Percentiles rank a stretch among this genome's conserved stretches.
Conservation (phyloP, 2,329 filamentous ascomycete genomes). For the Colletotrichum sp. region DNA sequence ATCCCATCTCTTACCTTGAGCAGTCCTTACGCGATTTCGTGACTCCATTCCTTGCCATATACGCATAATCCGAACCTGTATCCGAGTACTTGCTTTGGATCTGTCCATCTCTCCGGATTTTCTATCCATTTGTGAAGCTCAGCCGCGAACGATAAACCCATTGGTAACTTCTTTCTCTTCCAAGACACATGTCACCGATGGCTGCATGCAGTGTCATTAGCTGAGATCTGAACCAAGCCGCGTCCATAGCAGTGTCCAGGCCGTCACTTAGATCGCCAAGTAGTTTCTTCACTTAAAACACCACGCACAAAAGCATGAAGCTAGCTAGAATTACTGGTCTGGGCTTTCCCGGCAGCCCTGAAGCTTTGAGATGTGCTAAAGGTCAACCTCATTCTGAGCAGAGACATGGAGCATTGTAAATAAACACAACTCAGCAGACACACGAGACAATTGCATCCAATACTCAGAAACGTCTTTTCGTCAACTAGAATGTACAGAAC, state of each 20-base stretch:
- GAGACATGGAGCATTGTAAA: background rate
- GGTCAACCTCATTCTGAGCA: background rate
- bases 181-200: background rate
- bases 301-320: background rate
- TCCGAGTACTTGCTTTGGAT: background rate
- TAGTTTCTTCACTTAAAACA: background rate
- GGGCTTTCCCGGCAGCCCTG: background rate
- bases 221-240: background rate
- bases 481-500: background rate
- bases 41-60: background rate
- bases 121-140: background rate
- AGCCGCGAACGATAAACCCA: background rate
- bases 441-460: background rate
- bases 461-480: background rate
- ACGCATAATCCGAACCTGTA: background rate
- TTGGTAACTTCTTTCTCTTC: background rate
- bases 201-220: background rate
- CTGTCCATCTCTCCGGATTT: background rate
- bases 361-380: background rate
- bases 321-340: background rate
- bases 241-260: background rate
- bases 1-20: background rate
- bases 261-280: background rate
- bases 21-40: background rate
- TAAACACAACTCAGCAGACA: background rate